Conservation (phyloP, 768 basidiomycete genomes). For the Amanita jacksonii region DNA sequence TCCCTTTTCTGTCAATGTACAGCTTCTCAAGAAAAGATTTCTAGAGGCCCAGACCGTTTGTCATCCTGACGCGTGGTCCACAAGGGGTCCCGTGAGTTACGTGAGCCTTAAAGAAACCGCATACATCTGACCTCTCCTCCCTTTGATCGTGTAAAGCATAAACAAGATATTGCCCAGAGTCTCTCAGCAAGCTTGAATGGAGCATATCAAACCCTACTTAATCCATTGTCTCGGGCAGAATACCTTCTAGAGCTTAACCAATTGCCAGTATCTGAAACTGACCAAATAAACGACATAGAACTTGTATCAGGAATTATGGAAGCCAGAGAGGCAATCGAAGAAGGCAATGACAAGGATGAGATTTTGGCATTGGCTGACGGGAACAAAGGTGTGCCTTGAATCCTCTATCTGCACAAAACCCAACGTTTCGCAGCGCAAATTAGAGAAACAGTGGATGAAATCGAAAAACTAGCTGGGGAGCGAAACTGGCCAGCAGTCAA, state of each 20-base stretch:
- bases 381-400: constrained; percentile 40
- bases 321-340: constrained; percentile 66
- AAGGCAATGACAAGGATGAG: constrained; percentile 36
- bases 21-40: constrained; percentile 54
- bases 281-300: constrained; percentile 59
- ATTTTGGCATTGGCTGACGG: constrained; percentile 41
- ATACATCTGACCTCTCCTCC: constrained; percentile 8
- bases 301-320: constrained; percentile 77
- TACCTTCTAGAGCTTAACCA: constrained; percentile 69
- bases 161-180: constrained; percentile 49
- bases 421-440: constrained; percentile 38
- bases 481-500: constrained; percentile 52
- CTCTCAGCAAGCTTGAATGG: constrained; percentile 73
- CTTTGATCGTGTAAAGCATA: constrained; percentile 26
- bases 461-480: constrained; percentile 40
- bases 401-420: not conserved
- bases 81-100: constrained; percentile 45
- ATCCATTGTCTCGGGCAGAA: constrained; percentile 67
- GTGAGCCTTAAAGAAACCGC: not conserved
- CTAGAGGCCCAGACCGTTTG: constrained; percentile 63
- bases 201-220: constrained; percentile 69
- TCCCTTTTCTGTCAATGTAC: constrained; percentile 60
- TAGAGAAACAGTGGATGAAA: constrained; percentile 28
- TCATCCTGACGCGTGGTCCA: constrained; percentile 84
- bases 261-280: constrained; percentile 50